Evolutionary conservation across 2,329 filamentous ascomycete genomes (phyloP).

Genomic region (Venturia oleaginea): DNA sequence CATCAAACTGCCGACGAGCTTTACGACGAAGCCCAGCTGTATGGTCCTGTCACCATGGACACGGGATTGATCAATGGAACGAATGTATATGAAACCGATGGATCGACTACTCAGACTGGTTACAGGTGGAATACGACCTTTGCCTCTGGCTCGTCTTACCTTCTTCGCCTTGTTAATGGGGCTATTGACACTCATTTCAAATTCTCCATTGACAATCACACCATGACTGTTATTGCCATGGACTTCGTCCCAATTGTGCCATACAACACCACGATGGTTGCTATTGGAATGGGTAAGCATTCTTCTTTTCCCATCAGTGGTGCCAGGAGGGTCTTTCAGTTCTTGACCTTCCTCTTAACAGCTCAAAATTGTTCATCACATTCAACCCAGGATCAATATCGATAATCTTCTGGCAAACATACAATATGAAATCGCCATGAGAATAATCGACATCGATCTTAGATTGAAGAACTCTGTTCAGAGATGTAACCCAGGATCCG

Average conservation of each 20-base stretch:
- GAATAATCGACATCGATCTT: too few species aligned
- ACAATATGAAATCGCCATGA: too few species aligned
- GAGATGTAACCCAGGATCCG: not conserved
- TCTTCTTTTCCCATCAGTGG: slow-evolving; percentile 9
- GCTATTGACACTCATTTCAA: slow-evolving; percentile 30
- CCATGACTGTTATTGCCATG: slow-evolving; percentile 34
- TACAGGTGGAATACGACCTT: slow-evolving; percentile 18
- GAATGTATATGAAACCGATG: slow-evolving; percentile 25
- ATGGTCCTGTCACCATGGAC: slow-evolving; percentile 15
- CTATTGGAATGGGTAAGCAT: slow-evolving; percentile 27
- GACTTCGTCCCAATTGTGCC: slow-evolving; percentile 38
- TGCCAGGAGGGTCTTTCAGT: not conserved
- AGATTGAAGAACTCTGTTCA: too few species aligned
- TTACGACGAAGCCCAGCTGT: slow-evolving; percentile 19
- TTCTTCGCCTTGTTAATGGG: slow-evolving; percentile 36
- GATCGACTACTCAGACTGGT: slow-evolving; percentile 20
- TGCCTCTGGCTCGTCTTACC: slow-evolving; percentile 31
- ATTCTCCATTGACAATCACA: slow-evolving; percentile 32
- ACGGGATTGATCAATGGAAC: slow-evolving; percentile 37
- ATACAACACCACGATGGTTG: slow-evolving; percentile 27
- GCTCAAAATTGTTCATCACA: too few species aligned
- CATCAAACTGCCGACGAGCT: slow-evolving; percentile 27
- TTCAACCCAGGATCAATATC: too few species aligned
- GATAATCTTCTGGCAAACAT: too few species aligned
- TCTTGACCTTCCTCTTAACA: too few species aligned